phyloP scores from a whole-genome alignment of 2,329 filamentous ascomycete species.

The Metarhizium brunneum region DNA sequence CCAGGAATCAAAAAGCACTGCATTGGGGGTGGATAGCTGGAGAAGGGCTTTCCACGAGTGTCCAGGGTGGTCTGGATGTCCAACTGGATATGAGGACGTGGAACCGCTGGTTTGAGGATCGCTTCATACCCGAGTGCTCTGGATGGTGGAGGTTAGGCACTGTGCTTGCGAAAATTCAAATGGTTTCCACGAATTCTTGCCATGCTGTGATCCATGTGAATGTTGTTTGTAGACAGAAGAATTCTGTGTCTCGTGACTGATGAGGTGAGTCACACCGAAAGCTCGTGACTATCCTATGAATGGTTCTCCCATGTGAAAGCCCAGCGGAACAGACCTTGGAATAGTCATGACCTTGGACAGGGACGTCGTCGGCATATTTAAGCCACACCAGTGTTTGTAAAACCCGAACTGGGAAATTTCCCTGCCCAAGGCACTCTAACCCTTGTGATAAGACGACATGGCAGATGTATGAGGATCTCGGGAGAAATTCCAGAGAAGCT shows the following conservation, averaged over 20 bases:
- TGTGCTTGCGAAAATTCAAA: conserved; percentile 52
- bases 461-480: too few species aligned
- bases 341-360: too few species aligned
- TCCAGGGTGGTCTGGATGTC: conserved; percentile 28
- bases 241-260: not conserved
- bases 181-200: conserved; percentile 38
- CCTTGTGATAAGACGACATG: too few species aligned
- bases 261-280: not conserved
- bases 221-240: not conserved
- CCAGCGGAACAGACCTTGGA: too few species aligned
- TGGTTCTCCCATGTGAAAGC: too few species aligned
- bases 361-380: too few species aligned
- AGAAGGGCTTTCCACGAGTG: conserved; percentile 50
- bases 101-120: conserved; percentile 53
- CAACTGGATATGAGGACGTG: conserved; percentile 49
- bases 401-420: too few species aligned
- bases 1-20: conserved; percentile 33
- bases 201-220: not conserved
- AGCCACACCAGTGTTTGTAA: too few species aligned
- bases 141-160: conserved; percentile 36
- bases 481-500: too few species aligned
- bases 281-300: not conserved
- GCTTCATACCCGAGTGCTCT: conserved; percentile 50
- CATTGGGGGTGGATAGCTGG: conserved; percentile 48
- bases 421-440: too few species aligned